phyloP scores from a whole-genome alignment of 176 grass and related monocot species.

The Oryza nivara region DNA sequence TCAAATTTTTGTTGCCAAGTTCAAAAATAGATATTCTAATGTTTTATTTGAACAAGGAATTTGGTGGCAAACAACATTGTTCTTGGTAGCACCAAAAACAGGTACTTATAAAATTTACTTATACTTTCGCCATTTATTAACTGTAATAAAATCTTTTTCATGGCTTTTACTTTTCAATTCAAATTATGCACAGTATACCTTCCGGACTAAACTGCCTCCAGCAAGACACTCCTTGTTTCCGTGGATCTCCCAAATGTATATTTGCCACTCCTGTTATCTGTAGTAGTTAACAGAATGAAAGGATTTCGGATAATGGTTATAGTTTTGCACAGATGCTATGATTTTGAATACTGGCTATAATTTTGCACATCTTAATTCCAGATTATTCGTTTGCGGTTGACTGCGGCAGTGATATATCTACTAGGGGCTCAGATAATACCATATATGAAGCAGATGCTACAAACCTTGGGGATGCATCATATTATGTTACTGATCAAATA shows the following conservation, averaged over 20 bases:
- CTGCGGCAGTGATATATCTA: constrained; percentile 48
- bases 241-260: constrained; percentile 64
- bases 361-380: constrained; percentile 34
- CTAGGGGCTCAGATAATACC: constrained; percentile 54
- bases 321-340: too few relatives aligned
- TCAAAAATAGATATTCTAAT: not conserved
- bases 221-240: constrained; percentile 69
- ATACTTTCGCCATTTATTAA: not conserved
- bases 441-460: constrained; percentile 58
- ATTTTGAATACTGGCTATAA: not conserved
- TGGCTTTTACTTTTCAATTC: not conserved
- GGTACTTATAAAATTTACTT: constrained; percentile 36
- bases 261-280: constrained; percentile 17
- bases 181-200: constrained; percentile 43
- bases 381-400: constrained; percentile 78
- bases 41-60: constrained; percentile 50
- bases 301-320: too few relatives aligned
- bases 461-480: constrained; percentile 57
- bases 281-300: not conserved
- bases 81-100: constrained; percentile 44
- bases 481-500: constrained; percentile 57
- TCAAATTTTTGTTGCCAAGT: not conserved
- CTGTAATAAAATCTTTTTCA: not conserved
- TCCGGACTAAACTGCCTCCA: constrained; percentile 80
- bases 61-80: constrained; percentile 77